phyloP scores from a whole-genome alignment of 2,329 filamentous ascomycete genomes.

The Chaetomium strumarium region DNA sequence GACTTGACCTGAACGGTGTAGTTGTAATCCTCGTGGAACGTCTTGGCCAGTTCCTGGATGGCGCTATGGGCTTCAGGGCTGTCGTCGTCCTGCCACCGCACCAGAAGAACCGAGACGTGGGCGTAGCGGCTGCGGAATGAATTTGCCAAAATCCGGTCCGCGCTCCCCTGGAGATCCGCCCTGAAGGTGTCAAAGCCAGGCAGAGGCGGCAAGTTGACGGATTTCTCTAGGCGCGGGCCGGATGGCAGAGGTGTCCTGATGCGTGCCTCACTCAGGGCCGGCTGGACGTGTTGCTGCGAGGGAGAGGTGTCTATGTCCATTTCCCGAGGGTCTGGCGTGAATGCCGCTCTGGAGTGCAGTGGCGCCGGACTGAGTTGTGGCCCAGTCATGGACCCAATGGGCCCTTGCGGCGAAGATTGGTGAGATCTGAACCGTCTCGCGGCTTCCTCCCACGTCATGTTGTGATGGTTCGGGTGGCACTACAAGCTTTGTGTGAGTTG shows the following conservation, averaged over 20 bases:
- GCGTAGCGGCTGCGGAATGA: conserved; percentile 48
- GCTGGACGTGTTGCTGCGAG: conserved; percentile 32
- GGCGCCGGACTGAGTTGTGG: conserved; percentile 44
- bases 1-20: conserved; percentile 43
- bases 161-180: conserved; percentile 47
- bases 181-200: conserved; percentile 47
- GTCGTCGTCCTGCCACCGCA: conserved; percentile 52
- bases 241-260: conserved; percentile 53
- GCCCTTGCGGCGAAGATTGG: conserved; percentile 46
- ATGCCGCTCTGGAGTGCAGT: conserved; percentile 34
- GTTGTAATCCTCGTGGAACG: conserved; percentile 48
- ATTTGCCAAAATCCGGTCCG: conserved; percentile 44
- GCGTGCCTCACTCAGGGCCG: conserved; percentile 41
- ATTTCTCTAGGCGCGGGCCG: conserved; percentile 49
- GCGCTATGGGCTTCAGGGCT: conserved; percentile 37
- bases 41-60: conserved; percentile 43
- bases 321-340: conserved; percentile 43
- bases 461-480: conserved; percentile 56
- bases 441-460: conserved; percentile 56
- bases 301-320: conserved; percentile 50
- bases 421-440: conserved; percentile 49
- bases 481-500: conserved; percentile 25
- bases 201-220: conserved; percentile 35
- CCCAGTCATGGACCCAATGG: conserved; percentile 39
- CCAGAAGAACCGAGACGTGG: conserved; percentile 46